Evolutionary conservation across 2,329 filamentous ascomycete genomes (phyloP), one percentile per base, ranked within the genome.

Genomic region (Chaetomium strumarium): DNA sequence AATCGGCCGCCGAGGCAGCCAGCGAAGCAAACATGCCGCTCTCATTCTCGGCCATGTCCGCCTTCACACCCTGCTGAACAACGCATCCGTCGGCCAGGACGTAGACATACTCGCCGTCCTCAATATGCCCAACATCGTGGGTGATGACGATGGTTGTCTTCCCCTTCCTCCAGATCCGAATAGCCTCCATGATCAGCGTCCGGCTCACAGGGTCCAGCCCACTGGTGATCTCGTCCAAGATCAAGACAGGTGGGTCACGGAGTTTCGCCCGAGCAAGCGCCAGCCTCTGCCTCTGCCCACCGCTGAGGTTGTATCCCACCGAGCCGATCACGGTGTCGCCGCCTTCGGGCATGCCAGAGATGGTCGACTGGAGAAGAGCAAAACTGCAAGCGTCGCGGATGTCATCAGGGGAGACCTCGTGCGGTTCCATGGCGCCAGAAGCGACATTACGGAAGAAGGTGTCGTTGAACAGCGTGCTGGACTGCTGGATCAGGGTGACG

Each of bases 91-190:
- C 70, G 31, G 92, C 85, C 65, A 97, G 72, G 11, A 96, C 78
- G 59, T 91, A 95, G 0, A 95, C 78, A 56, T 85, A 91, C 57
- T 97, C 90, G 0, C 83, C 67, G 0, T 81, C 71, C 5, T 71
- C 67, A 10, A 97, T 92, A 59, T 92, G 86, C 0, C 81, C 78
- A 31, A 93, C 79, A 58, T 97, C 90, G 63, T 97, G 92, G 0
- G 93, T 96, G 61, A 97, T 92, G 59, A 97, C 82, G 47, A 97
- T 88, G 0, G 92, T 97, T 0, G 91, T 96, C 66, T 88, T 93
- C 0, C 80, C 85, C 34, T 71, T 73, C 19, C 93, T 78, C 92
- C 90, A 96, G 17, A 77, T 64, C 8, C 89, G 78, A 48, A 96
- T 85, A 0, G 84, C 81, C 39, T 86, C 80, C 75, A 95, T 85